These are phyloP conservation scores for Capsella bursapastoris DNA, from an alignment of 345 rosid species.

Conservation along the genomic window DNA sequence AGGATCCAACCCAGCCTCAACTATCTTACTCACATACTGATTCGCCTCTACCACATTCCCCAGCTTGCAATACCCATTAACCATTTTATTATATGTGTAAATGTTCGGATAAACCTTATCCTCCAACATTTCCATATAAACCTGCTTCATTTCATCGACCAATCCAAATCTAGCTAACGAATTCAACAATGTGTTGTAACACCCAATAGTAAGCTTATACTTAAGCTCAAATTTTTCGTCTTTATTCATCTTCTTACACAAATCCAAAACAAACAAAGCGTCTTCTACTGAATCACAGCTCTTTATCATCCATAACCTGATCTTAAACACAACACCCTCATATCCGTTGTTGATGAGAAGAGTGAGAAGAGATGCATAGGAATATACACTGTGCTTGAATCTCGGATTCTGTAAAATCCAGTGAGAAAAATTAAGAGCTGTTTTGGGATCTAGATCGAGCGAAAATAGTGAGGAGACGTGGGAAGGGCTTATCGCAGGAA, in stretches of 20 bases:
- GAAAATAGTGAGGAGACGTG: slow-evolving; percentile 55
- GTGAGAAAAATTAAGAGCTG: slow-evolving; percentile 58
- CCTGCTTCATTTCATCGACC: slow-evolving; percentile 68
- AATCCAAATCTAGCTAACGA: slow-evolving; percentile 54
- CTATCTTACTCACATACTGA: slow-evolving; percentile 60
- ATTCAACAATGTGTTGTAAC: slow-evolving; percentile 69
- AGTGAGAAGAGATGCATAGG: slow-evolving; percentile 54
- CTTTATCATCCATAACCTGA: slow-evolving; percentile 57
- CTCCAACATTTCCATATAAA: slow-evolving; percentile 57
- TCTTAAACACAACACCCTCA: slow-evolving; percentile 50
- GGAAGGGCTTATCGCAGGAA: slow-evolving; percentile 53
- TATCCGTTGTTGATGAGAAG: slow-evolving; percentile 48
- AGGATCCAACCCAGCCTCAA: slow-evolving; percentile 62
- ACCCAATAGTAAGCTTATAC: slow-evolving; percentile 57
- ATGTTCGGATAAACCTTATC: slow-evolving; percentile 59
- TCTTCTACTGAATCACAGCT: slow-evolving; percentile 54
- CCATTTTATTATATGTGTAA: slow-evolving; percentile 72
- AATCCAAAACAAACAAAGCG: slow-evolving; percentile 46
- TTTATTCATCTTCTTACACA: slow-evolving; percentile 50
- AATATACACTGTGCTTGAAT: slow-evolving; percentile 56
- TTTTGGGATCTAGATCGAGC: slow-evolving; percentile 53
- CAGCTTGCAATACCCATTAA: slow-evolving; percentile 68
- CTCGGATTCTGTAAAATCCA: slow-evolving; percentile 55
- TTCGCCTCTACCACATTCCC: slow-evolving; percentile 69
- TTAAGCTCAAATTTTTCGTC: slow-evolving; percentile 44